A percentile compares a stretch with the other conserved stretches of the same genome.
Conservation (phyloP, 495 filamentous ascomycete genomes). For the Penicillium cinerascens region DNA sequence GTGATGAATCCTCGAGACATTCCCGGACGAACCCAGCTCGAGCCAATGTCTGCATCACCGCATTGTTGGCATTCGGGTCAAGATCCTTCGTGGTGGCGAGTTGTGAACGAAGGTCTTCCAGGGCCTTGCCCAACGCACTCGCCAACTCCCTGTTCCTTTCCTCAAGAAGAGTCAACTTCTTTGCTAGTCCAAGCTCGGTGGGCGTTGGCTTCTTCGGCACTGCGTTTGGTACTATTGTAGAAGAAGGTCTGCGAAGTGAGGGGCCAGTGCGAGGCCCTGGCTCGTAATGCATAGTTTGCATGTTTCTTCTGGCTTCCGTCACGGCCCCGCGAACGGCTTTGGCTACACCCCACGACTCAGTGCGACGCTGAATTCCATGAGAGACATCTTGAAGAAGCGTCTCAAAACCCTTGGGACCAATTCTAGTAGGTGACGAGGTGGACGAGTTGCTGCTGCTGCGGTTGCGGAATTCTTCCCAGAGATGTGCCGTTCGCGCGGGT, state of each 20-base stretch:
- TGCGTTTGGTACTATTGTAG: background rate
- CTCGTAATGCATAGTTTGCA: constrained; percentile 58
- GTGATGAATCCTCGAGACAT: constrained; percentile 64
- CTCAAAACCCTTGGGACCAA: constrained; percentile 65
- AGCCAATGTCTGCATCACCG: constrained; percentile 53
- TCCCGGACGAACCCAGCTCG: constrained; percentile 76
- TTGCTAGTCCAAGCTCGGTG: constrained; percentile 25
- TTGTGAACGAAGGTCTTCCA: constrained; percentile 59
- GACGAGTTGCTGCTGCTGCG: constrained; percentile 32
- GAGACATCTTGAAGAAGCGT: constrained; percentile 81
- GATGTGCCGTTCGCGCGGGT: constrained; percentile 27
- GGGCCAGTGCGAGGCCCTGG: constrained; percentile 21
- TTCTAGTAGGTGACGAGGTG: constrained; percentile 51
- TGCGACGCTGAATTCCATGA: constrained; percentile 72
- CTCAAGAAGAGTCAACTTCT: constrained; percentile 52
- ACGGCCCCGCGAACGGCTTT: constrained; percentile 88
- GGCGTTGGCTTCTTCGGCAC: constrained; percentile 5
- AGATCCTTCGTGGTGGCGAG: constrained; percentile 48
- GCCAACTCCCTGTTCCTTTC: constrained; percentile 70
- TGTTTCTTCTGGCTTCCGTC: constrained; percentile 72
- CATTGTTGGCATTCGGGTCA: constrained; percentile 31
- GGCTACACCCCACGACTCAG: constrained; percentile 84
- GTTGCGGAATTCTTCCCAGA: constrained; percentile 33
- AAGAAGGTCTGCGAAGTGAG: constrained; percentile 2
- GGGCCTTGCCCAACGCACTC: constrained; percentile 64